Evolutionary conservation across 1,139 yeast species (phyloP).

Genomic region (Candida anutae): DNA sequence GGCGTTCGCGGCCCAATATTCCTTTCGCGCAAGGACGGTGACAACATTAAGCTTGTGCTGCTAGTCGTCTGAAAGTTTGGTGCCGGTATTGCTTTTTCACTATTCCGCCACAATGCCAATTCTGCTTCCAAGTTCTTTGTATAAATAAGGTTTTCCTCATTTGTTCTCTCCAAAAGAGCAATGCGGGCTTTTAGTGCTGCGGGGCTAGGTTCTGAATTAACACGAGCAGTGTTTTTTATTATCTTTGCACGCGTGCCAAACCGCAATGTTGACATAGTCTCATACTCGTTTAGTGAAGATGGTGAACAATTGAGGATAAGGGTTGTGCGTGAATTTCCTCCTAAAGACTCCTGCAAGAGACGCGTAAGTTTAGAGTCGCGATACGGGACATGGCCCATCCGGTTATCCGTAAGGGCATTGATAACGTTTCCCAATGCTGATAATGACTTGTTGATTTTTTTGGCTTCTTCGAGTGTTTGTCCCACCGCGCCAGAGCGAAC

Average conservation of each 20-base stretch:
- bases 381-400: constrained; percentile 70
- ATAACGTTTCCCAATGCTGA: constrained; percentile 87
- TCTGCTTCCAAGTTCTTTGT: constrained; percentile 47
- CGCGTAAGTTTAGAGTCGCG: constrained; percentile 89
- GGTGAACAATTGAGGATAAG: constrained; percentile 77
- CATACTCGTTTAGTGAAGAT: constrained; percentile 49
- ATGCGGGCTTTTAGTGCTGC: constrained; percentile 45
- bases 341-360: constrained; percentile 80
- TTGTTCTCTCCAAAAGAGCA: constrained; percentile 39
- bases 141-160: constrained; percentile 35
- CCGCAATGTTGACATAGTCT: constrained; percentile 70
- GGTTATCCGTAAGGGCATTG: constrained; percentile 50
- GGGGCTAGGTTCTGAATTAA: constrained; percentile 62
- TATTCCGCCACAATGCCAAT: constrained; percentile 17
- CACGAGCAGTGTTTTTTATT: constrained; percentile 60
- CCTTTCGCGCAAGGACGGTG: not conserved
- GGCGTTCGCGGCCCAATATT: not conserved
- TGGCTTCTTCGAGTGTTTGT: constrained; percentile 78
- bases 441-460: constrained; percentile 83
- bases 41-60: not conserved
- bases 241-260: constrained; percentile 76
- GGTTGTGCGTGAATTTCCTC: constrained; percentile 82
- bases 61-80: not conserved
- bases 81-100: too few relatives aligned
- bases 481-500: constrained; percentile 39